phyloP scores from a whole-genome alignment of 2,329 filamentous ascomycete species.

The Colletotrichum trifolii region DNA sequence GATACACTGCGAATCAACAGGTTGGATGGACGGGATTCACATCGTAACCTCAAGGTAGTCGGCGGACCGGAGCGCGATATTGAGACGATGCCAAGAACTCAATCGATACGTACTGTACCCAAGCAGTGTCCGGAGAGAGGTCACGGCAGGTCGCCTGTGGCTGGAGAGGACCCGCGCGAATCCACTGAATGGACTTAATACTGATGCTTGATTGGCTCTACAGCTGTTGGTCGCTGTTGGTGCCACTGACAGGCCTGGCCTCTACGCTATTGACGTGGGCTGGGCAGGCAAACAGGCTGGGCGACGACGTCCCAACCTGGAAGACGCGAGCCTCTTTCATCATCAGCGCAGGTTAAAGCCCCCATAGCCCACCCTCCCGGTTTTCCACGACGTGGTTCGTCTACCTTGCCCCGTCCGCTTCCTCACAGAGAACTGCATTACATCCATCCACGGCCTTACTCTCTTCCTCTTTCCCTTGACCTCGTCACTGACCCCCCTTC shows the following conservation, averaged over 20 bases:
- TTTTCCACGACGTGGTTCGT: conserved; percentile 30
- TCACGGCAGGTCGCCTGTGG: neutral
- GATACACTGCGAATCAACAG: neutral
- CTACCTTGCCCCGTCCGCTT: conserved; percentile 1
- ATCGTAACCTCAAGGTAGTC: neutral
- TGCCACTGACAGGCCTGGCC: neutral
- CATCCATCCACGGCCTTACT: neutral
- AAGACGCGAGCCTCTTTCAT: conserved; percentile 38
- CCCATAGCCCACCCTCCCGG: conserved; percentile 37
- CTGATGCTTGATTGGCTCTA: conserved; percentile 1
- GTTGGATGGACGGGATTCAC: conserved; percentile 3
- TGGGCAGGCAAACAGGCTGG: too few species aligned
- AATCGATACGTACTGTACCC: conserved; percentile 13
- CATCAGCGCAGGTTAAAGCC: conserved; percentile 34
- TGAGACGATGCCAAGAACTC: conserved; percentile 3
- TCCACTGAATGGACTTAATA: neutral
- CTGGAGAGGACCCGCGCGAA: conserved; percentile 1
- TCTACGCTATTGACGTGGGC: too few species aligned
- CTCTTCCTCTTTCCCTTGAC: conserved; percentile 1
- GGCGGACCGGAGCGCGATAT: conserved; percentile 18
- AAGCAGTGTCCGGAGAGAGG: neutral
- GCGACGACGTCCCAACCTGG: neutral
- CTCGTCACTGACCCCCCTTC: conserved; percentile 17
- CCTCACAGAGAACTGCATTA: neutral
- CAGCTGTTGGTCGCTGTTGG: conserved; percentile 15